A percentile compares a stretch with the other conserved stretches of the same genome.
These are phyloP conservation scores for Candida vaughaniae DNA, from an alignment of 805 yeast species.

Conservation along the genomic window DNA sequence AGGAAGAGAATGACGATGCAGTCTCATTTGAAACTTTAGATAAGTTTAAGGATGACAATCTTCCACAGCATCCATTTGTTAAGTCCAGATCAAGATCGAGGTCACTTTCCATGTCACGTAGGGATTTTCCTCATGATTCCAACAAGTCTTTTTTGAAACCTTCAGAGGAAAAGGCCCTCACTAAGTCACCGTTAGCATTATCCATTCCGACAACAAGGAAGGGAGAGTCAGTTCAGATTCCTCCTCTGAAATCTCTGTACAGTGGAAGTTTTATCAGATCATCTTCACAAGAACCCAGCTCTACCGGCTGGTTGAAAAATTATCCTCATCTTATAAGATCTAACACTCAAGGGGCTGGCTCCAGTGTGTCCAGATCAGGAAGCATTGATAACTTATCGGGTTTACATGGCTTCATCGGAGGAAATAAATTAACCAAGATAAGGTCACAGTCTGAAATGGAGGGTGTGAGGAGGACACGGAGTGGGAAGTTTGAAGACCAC, in stretches of 20 bases:
- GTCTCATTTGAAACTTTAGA: constrained; percentile 14
- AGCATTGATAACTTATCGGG: constrained; percentile 13
- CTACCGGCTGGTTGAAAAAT: constrained; percentile 26
- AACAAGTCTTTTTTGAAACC: constrained; percentile 7
- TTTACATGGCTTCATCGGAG: constrained; percentile 13
- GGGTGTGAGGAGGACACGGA: constrained; percentile 7
- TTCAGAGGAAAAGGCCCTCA: neutral
- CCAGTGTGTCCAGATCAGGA: constrained; percentile 9
- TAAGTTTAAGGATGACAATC: constrained; percentile 17
- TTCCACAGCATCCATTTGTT: constrained; percentile 27
- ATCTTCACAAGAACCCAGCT: constrained; percentile 7
- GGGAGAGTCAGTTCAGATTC: constrained; percentile 78
- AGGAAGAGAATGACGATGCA: constrained; percentile 26
- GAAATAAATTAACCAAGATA: constrained; percentile 10
- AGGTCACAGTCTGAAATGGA: constrained; percentile 11
- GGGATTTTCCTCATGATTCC: constrained; percentile 3
- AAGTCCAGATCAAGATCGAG: constrained; percentile 24
- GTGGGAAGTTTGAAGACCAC: constrained; percentile 10
- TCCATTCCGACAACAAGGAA: constrained; percentile 80
- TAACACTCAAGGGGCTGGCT: constrained; percentile 7
- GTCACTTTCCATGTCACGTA: constrained; percentile 9
- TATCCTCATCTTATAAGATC: constrained; percentile 22
- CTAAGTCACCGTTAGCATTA: constrained; percentile 45
- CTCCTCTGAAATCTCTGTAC: constrained; percentile 17
- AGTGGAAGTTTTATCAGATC: constrained; percentile 1